Conservation (phyloP, 2,329 filamentous ascomycete species). For the Colletotrichum zoysiae region DNA sequence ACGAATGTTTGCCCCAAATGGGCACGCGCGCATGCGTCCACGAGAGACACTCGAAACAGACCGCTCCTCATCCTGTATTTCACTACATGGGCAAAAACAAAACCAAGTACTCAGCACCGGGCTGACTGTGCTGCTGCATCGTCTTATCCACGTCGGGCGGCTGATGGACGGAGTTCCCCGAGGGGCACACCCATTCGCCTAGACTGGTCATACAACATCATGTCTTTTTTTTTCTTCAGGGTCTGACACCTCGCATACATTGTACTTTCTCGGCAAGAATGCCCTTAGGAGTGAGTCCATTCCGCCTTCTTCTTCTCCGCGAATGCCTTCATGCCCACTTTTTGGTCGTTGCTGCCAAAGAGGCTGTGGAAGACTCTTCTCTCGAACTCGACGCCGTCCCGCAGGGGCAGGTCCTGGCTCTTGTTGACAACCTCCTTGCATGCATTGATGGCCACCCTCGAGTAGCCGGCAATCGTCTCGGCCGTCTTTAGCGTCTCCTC, state of each 20-base stretch:
- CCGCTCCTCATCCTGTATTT: background rate
- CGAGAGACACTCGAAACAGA: slow-evolving; percentile 24
- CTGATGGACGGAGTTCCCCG: slow-evolving; percentile 18
- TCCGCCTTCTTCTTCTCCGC: slow-evolving; percentile 93
- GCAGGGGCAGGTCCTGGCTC: slow-evolving; percentile 89
- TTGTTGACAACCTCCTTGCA: slow-evolving; percentile 99
- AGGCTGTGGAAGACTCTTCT: slow-evolving; percentile 90
- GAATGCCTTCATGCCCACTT: slow-evolving; percentile 97
- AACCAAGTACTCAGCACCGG: slow-evolving; percentile 22
- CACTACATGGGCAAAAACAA: background rate
- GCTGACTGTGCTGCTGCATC: slow-evolving; percentile 37
- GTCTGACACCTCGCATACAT: slow-evolving; percentile 27
- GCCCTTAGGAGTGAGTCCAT: slow-evolving; percentile 81
- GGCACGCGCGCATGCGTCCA: background rate
- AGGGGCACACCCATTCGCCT: background rate
- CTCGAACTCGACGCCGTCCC: slow-evolving; percentile 96
- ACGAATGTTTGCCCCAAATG: background rate
- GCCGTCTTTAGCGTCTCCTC: slow-evolving; percentile 85
- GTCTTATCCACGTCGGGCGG: slow-evolving; percentile 10
- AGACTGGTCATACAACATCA: slow-evolving; percentile 25
- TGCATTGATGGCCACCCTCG: slow-evolving; percentile 86
- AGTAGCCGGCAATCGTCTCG: slow-evolving; percentile 89
- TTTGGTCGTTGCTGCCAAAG: slow-evolving; percentile 96
- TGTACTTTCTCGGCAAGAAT: background rate
- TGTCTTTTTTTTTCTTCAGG: slow-evolving; percentile 15